Percentiles rank a stretch among this genome's conserved stretches.
Evolutionary conservation across 2,329 filamentous ascomycete genomes (phyloP).

Genomic region (Macrophomina pseudophaseolina): DNA sequence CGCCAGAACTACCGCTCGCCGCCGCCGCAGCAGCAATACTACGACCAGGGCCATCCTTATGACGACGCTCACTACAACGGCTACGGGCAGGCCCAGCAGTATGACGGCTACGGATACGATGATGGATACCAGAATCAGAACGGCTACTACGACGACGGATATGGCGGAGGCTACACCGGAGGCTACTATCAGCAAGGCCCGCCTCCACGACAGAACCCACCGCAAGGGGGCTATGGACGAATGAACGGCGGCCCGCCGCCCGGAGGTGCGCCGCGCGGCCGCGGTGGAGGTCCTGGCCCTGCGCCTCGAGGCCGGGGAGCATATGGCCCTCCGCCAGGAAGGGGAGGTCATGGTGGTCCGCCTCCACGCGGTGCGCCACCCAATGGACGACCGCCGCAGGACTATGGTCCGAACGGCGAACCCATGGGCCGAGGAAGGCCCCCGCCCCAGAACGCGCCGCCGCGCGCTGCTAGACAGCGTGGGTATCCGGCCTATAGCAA

Average conservation of each 20-base stretch:
- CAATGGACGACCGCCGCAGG: conserved; percentile 14
- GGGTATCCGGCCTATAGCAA: neutral
- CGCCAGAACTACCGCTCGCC: conserved; percentile 42
- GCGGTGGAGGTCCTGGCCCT: conserved; percentile 8
- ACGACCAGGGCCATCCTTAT: conserved; percentile 38
- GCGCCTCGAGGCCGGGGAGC: conserved; percentile 9
- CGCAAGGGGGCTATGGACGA: conserved; percentile 32
- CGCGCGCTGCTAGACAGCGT: conserved; percentile 28
- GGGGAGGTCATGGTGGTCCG: conserved; percentile 4
- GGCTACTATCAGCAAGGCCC: conserved; percentile 33
- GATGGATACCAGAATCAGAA: conserved; percentile 38
- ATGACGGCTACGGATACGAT: conserved; percentile 44
- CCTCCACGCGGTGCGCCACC: conserved; percentile 9
- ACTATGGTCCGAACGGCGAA: conserved; percentile 17
- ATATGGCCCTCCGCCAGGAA: conserved; percentile 19
- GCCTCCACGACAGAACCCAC: conserved; percentile 16
- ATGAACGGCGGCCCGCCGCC: conserved; percentile 28
- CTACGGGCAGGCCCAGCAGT: conserved; percentile 35
- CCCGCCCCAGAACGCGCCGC: conserved; percentile 14
- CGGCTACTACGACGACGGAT: conserved; percentile 35
- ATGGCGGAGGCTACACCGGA: conserved; percentile 11
- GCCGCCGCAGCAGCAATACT: conserved; percentile 37
- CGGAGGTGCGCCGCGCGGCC: conserved; percentile 16
- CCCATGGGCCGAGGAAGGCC: conserved; percentile 25
- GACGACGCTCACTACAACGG: conserved; percentile 25